These are phyloP conservation scores for Pseudozyma pruni DNA, from an alignment of 1,284 basidiomycete genomes.

Conservation along the genomic window DNA sequence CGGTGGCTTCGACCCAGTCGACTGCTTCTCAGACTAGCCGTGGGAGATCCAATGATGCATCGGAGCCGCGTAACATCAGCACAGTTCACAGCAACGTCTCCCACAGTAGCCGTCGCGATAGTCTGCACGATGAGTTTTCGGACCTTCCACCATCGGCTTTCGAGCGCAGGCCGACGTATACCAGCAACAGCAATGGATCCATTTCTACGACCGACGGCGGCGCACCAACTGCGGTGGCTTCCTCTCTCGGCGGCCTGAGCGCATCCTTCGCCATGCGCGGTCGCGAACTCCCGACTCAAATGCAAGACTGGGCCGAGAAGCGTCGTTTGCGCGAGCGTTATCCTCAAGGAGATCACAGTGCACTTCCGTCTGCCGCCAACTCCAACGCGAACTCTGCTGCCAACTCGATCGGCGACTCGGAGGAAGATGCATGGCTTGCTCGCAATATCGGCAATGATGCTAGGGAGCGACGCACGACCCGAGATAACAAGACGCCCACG, in stretches of 20 bases:
- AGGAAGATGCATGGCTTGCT: conserved; percentile 25
- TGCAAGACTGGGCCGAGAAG: conserved; percentile 62
- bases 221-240: conserved; percentile 17
- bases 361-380: conserved; percentile 53
- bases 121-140: conserved; percentile 30
- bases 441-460: conserved; percentile 1
- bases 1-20: not conserved
- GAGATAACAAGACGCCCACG: conserved; percentile 32
- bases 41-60: not conserved
- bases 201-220: conserved; percentile 10
- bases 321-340: conserved; percentile 57
- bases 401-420: conserved; percentile 41
- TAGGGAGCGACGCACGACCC: conserved; percentile 6
- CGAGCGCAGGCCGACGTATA: conserved; percentile 38
- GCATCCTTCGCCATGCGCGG: conserved; percentile 63
- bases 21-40: not conserved
- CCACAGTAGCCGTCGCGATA: conserved; percentile 21
- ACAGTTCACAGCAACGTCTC: conserved; percentile 5
- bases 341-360: conserved; percentile 59
- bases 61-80: conserved; percentile 6
- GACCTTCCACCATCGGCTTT: conserved; percentile 51
- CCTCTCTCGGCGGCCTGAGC: conserved; percentile 49
- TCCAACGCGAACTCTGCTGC: conserved; percentile 44
- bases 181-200: conserved; percentile 5
- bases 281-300: conserved; percentile 47